phyloP scores from a whole-genome alignment of 106 monocot genomes.

The Phalaenopsis aphrodite region DNA sequence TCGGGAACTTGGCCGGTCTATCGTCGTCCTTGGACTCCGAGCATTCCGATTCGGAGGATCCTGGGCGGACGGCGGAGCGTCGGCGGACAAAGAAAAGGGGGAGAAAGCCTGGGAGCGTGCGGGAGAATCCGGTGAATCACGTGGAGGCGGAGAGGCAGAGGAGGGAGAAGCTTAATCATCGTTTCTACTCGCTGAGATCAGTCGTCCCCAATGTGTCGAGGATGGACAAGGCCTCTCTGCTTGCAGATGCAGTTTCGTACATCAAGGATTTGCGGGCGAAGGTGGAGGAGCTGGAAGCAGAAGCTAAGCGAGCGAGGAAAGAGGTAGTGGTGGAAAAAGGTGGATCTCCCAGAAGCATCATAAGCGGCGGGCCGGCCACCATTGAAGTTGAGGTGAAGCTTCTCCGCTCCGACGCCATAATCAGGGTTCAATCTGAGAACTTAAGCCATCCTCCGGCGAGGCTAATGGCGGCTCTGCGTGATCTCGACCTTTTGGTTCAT shows the following conservation, averaged over 20 bases:
- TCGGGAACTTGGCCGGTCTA: constrained; percentile 1
- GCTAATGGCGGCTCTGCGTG: constrained; percentile 32
- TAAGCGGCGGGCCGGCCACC: not conserved
- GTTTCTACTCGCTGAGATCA: constrained; percentile 68
- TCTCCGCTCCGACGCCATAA: constrained; percentile 21
- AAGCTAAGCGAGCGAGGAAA: constrained; percentile 6
- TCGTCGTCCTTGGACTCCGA: constrained; percentile 26
- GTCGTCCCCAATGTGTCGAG: constrained; percentile 77
- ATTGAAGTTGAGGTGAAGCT: constrained; percentile 32
- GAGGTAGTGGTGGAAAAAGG: not conserved
- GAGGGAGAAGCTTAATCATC: constrained; percentile 70
- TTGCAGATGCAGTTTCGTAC: constrained; percentile 64
- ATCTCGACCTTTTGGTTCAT: constrained; percentile 28
- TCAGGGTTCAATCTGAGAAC: constrained; percentile 26
- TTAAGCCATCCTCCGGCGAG: constrained; percentile 25
- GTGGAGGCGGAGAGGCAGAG: constrained; percentile 80
- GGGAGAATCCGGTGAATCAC: constrained; percentile 43
- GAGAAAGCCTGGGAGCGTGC: constrained; percentile 22
- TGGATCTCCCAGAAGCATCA: not conserved
- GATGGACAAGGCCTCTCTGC: constrained; percentile 84
- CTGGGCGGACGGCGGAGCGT: not conserved
- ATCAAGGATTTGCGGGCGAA: constrained; percentile 50
- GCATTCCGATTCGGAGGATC: constrained; percentile 15
- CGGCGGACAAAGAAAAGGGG: constrained; percentile 22
- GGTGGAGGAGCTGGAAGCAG: constrained; percentile 44